These are phyloP conservation scores for Elaeis oleifera DNA, from an alignment of 202 grass and related monocot species.

Conservation along the genomic window DNA sequence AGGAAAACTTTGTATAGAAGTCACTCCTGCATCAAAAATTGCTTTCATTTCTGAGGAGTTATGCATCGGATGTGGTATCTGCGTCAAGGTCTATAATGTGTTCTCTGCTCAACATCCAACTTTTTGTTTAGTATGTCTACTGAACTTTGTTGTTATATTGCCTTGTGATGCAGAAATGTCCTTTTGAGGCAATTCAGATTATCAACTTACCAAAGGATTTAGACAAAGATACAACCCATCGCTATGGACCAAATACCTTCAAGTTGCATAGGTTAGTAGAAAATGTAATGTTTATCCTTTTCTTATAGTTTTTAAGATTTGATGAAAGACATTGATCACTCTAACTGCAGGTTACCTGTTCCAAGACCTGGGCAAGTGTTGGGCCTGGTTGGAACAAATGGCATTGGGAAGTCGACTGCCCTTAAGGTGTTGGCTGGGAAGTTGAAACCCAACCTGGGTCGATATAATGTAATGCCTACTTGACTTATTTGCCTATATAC, in stretches of 20 bases:
- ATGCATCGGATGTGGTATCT: constrained; percentile 91
- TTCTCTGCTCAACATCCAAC: neutral
- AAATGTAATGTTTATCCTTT: neutral
- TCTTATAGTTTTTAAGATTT: constrained; percentile 5
- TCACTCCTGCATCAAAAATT: constrained; percentile 46
- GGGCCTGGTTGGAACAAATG: constrained; percentile 76
- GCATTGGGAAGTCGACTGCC: constrained; percentile 71
- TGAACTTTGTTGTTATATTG: too few species aligned
- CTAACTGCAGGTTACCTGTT: constrained; percentile 49
- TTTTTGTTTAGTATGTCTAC: too few species aligned
- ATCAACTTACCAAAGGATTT: constrained; percentile 95
- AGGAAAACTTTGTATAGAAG: constrained; percentile 90
- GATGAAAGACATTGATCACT: neutral
- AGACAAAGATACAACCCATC: constrained; percentile 91
- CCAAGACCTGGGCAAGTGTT: constrained; percentile 88
- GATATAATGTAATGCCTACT: constrained; percentile 54
- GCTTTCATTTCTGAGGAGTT: constrained; percentile 93
- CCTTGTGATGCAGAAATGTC: constrained; percentile 67
- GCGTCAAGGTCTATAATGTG: constrained; percentile 57
- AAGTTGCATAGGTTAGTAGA: constrained; percentile 61
- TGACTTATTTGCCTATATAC: too few species aligned
- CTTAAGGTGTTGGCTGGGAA: constrained; percentile 92
- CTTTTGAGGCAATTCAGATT: constrained; percentile 97
- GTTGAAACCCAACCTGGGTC: constrained; percentile 93
- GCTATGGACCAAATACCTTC: constrained; percentile 89